Evolutionary conservation across 1,284 basidiomycete genomes (phyloP).

Genomic region (Entoloma clypeatum): DNA sequence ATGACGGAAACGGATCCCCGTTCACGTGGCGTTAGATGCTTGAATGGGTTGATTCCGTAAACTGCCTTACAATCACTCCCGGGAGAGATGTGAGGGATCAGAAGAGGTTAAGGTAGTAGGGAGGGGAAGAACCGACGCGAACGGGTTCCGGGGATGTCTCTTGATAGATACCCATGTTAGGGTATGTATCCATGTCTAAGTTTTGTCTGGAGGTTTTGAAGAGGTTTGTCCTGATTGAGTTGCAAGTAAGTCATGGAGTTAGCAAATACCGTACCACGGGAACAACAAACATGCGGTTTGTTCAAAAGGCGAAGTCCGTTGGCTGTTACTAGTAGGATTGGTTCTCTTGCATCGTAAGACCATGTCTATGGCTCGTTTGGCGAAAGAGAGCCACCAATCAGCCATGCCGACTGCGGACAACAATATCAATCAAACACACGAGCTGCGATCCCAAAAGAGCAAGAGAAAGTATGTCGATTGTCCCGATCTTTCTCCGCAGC

Average conservation of each 20-base stretch:
- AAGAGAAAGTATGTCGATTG: conserved; percentile 65
- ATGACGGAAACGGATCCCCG: conserved; percentile 18
- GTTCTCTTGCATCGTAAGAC: too few relatives aligned
- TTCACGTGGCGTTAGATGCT: conserved; percentile 31
- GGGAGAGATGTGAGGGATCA: conserved; percentile 30
- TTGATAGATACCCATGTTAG: conserved; percentile 35
- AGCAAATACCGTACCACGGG: conserved; percentile 36
- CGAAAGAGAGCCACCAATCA: conserved; percentile 61
- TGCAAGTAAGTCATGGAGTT: conserved; percentile 35
- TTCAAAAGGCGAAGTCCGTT: conserved; percentile 31
- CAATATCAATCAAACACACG: conserved; percentile 45
- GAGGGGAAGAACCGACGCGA: conserved; percentile 24
- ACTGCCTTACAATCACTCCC: conserved; percentile 26
- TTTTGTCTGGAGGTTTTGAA: conserved; percentile 24
- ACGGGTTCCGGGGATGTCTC: conserved; percentile 40
- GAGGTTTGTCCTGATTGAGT: conserved; percentile 31
- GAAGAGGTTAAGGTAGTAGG: conserved; percentile 23
- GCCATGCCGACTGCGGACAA: conserved; percentile 64
- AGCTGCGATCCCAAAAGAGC: conserved; percentile 53
- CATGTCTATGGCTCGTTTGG: conserved; percentile 65
- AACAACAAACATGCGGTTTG: conserved; percentile 34
- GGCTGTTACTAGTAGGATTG: conserved; percentile 21
- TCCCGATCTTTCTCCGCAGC: conserved; percentile 41
- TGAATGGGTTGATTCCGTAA: conserved; percentile 29
- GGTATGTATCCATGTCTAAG: conserved; percentile 28